Evolutionary conservation across 164 flowering plant genomes (phyloP).

Genomic region (Piper longum): DNA sequence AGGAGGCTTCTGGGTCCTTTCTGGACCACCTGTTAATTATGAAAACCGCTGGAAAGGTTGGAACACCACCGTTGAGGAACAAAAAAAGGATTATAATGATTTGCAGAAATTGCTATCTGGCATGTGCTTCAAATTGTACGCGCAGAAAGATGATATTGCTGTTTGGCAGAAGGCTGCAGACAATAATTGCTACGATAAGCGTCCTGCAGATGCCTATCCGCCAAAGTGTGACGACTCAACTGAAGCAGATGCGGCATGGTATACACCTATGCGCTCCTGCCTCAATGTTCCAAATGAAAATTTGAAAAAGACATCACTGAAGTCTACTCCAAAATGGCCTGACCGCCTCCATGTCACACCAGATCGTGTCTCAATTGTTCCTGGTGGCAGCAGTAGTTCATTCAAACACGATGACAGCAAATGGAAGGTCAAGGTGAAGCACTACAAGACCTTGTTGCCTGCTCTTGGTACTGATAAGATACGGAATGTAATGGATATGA

Average conservation of each 20-base stretch:
- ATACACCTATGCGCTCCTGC: conserved; percentile 80
- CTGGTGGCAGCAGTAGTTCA: conserved; percentile 55
- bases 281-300: conserved; percentile 52
- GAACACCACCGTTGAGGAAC: conserved; percentile 89
- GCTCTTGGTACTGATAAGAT: conserved; percentile 70
- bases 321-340: conserved; percentile 73
- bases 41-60: conserved; percentile 85
- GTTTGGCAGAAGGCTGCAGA: conserved; percentile 85
- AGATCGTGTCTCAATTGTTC: conserved; percentile 52
- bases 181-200: conserved; percentile 47
- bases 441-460: conserved; percentile 77
- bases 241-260: conserved; percentile 87
- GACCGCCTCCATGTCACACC: conserved; percentile 56
- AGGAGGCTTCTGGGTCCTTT: conserved; percentile 96
- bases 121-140: conserved; percentile 78
- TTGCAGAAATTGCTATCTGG: conserved; percentile 61
- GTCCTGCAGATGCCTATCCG: conserved; percentile 43
- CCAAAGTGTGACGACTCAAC: conserved; percentile 79
- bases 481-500: conserved; percentile 96
- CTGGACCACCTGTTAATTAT: conserved; percentile 98
- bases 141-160: conserved; percentile 83
- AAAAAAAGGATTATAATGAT: conserved; percentile 71
- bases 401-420: conserved; percentile 82
- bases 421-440: conserved; percentile 75
- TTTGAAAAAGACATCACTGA: conserved; percentile 30